Evolutionary conservation across 352 stramenopile species (phyloP), one percentile per base, ranked within the genome.

Genomic region (Hyaloperonospora brassicae): DNA sequence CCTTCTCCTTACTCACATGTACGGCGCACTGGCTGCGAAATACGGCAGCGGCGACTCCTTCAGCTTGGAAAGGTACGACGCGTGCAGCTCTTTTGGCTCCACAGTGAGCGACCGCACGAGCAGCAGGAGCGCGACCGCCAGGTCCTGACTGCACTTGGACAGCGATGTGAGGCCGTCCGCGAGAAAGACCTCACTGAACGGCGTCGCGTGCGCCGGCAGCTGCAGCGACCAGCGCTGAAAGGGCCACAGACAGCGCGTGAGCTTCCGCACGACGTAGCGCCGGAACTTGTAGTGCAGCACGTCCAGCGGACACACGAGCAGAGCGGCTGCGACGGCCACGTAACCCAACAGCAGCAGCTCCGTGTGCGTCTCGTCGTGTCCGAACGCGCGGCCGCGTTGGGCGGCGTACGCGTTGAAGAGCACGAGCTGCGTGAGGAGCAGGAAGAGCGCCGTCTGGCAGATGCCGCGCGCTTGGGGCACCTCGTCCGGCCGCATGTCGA

Each of bases 121-220:
- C 59, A 92, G 65, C 61, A 87, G 61, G 44, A 81, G 53, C 46
- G 76, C 79, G 11, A 88, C 70, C 0, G 72, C 68, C 52, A 74
- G 50, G 61, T 92, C 82, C 50, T 88, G 76, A 38, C 89, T 78
- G 43, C 88, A 87, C 70, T 92, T 92, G 62, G 82, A 92, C 55
- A 90, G 62, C 52, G 76, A 89, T 58, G 82, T 92, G 58, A 92
- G 68, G 10, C 76, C 82, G 50, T 89, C 82, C 25, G 82, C 82
- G 17, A 92, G 65, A 51, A 89, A 90, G 9, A 92, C 82, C 40
- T 92, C 79, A 43, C 86, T 61, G 41, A 92, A 92, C 1, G 77
- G 77, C 53, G 79, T 89, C 14, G 74, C 55, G 42, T 78, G 62
- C 5, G 68, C 51, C 30, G 75, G 73, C 22, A 88, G 43, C 34